Conservation (phyloP, 441 rosid species). For the Bruguiera hainesii region DNA sequence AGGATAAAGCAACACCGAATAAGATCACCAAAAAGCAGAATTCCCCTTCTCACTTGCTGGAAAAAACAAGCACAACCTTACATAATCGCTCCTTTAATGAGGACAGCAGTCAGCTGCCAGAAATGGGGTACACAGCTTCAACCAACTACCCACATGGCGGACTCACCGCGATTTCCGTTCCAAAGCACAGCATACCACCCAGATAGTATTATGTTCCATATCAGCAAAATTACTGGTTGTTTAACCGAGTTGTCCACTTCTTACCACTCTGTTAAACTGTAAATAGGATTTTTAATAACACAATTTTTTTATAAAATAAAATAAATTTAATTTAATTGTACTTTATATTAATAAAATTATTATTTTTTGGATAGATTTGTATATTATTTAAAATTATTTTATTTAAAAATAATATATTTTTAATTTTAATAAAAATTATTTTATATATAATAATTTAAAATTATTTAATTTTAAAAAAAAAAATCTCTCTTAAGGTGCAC, state of each 20-base stretch:
- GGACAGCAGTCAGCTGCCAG: conserved; percentile 35
- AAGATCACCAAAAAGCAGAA: neutral
- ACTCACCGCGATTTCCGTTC: conserved; percentile 8
- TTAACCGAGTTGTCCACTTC: conserved; percentile 17
- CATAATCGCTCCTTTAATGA: conserved; percentile 15
- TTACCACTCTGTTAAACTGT: conserved; percentile 1
- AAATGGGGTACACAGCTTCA: conserved; percentile 34
- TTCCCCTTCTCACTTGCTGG: conserved; percentile 12
- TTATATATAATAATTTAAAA: no score
- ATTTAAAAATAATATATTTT: no score
- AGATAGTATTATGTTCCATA: conserved; percentile 5
- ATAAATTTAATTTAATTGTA: no score
- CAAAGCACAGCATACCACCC: conserved; percentile 8
- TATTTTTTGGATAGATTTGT: no score
- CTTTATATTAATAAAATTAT: no score
- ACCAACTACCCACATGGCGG: conserved; percentile 26
- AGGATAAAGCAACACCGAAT: no score
- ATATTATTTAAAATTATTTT: no score
- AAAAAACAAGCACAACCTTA: conserved; percentile 12
- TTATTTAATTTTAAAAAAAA: no score
- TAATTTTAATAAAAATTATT: no score
- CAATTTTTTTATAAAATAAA: no score
- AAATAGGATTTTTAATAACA: no score
- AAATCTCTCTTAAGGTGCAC: conserved; percentile 17
- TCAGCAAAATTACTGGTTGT: conserved; percentile 27